Evolutionary conservation across 306 rosid species (phyloP).

Genomic region (Lathyrus tuberosus): DNA sequence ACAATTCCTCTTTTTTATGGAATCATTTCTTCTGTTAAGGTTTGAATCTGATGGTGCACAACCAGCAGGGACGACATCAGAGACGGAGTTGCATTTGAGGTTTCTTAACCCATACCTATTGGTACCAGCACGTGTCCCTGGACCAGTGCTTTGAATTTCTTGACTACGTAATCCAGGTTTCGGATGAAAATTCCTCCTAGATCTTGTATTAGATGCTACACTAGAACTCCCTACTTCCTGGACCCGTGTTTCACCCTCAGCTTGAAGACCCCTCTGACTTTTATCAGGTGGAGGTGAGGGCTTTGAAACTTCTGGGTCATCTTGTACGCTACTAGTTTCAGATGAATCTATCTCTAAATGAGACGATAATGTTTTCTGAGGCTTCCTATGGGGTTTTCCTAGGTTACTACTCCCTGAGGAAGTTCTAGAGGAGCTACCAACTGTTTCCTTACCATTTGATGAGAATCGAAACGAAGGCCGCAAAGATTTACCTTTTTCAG

Average conservation of each 20-base stretch:
- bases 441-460: constrained; percentile 66
- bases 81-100: constrained; percentile 73
- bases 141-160: constrained; percentile 55
- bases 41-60: constrained; percentile 62
- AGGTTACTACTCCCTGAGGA: constrained; percentile 48
- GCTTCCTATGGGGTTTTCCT: constrained; percentile 57
- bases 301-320: constrained; percentile 67
- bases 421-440: constrained; percentile 79
- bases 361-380: constrained; percentile 56
- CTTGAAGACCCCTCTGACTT: constrained; percentile 56
- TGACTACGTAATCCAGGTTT: constrained; percentile 59
- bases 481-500: constrained; percentile 63
- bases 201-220: constrained; percentile 59
- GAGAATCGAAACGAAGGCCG: constrained; percentile 58
- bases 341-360: constrained; percentile 71
- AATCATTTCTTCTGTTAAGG: constrained; percentile 57
- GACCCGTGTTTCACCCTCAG: constrained; percentile 40
- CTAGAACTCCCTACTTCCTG: constrained; percentile 78
- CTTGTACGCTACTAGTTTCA: constrained; percentile 77
- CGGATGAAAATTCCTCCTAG: constrained; percentile 60
- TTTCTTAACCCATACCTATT: constrained; percentile 78
- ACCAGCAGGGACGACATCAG: constrained; percentile 72
- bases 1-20: constrained; percentile 59
- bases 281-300: constrained; percentile 52
- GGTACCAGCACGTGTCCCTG: constrained; percentile 56